A percentile compares a stretch with the other conserved stretches of the same genome.
Evolutionary conservation across 2,329 filamentous ascomycete species (phyloP).

Genomic region (Elsinoe necatrix): DNA sequence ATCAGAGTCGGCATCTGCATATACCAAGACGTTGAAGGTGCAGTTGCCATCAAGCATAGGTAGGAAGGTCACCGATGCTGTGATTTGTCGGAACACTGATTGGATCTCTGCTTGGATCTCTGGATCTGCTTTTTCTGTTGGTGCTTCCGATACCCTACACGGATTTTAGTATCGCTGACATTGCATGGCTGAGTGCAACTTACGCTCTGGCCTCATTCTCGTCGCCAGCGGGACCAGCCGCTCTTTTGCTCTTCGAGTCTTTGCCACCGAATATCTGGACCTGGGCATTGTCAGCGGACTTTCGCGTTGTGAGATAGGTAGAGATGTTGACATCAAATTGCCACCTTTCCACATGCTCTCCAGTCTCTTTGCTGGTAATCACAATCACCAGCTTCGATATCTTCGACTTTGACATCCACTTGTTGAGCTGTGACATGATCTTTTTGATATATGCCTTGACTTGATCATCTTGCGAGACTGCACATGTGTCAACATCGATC

Average conservation of each 20-base stretch:
- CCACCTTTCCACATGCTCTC: conserved; percentile 93
- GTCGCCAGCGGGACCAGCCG: conserved; percentile 45
- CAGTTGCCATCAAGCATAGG: conserved; percentile 90
- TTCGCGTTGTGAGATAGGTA: neutral
- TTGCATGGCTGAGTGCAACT: conserved; percentile 21
- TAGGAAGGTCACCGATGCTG: conserved; percentile 91
- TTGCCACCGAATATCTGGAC: conserved; percentile 50
- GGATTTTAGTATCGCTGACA: conserved; percentile 20
- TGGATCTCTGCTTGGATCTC: conserved; percentile 96
- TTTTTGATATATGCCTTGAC: conserved; percentile 99
- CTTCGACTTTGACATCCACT: conserved; percentile 95
- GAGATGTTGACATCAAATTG: conserved; percentile 70
- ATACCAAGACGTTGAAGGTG: conserved; percentile 97
- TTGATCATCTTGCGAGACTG: conserved; percentile 90
- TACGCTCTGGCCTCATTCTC: conserved; percentile 59
- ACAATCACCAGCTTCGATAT: conserved; percentile 96
- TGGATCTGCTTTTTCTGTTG: conserved; percentile 71
- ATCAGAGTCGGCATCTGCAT: conserved; percentile 91
- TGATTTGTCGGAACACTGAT: conserved; percentile 95
- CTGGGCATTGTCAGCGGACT: conserved; percentile 25
- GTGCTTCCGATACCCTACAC: conserved; percentile 23
- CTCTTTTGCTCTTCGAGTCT: conserved; percentile 37
- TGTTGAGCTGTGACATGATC: conserved; percentile 95
- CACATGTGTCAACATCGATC: neutral
- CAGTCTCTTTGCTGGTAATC: conserved; percentile 93